Evolutionary conservation across 116 monocot genomes (phyloP), one percentile per base, ranked within the genome.

Genomic region (Posidonia oceanica): DNA sequence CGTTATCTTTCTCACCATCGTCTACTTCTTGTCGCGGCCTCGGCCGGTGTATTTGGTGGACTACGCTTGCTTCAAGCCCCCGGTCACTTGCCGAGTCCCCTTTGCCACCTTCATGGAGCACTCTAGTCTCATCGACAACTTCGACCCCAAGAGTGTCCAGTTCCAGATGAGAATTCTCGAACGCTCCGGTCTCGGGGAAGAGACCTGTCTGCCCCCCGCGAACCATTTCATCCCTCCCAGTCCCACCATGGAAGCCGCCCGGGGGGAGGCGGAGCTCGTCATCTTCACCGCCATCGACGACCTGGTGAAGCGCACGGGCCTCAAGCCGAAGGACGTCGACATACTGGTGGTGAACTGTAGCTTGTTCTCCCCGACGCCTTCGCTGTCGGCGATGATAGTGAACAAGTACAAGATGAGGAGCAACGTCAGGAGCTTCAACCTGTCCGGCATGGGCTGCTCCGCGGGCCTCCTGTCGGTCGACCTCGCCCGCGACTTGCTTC

Each of bases 281-380:
- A 69, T 75, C 10, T 75, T 75, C 75, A 69, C 75, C 51, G 52
- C 75, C 53, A 61, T 75, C 44, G 75, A 75, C 40, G 61, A 44
- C 17, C 41, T 77, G 44, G 56, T 77, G 2, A 21, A 40, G 51
- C 6, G 59, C 3, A 71, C 77, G 11, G 77, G 77, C 17, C 64
- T 77, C 60, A 39, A 54, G 61, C 75, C 63, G 3, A 83, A 79
- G 70, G 76, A 89, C 69, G 79, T 89, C 63, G 89, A 89, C 76
- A 83, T 89, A 52, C 75, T 89, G n/a, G 71, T 86, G 39, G 81
- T 89, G 53, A 89, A 89, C 79, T 90, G 90, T 78, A 90, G 86
- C 74, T 72, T 90, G 42, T 86, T 90, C 78, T 78, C 83, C 2
- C 83, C 87, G 7, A 81, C 78, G 11, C 83, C 87, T 0, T 83